A percentile compares a stretch with the other conserved stretches of the same genome.
Evolutionary conservation across 169 alveolate genomes (phyloP).

Genomic region (Cryptosporidium tyzzeri): DNA sequence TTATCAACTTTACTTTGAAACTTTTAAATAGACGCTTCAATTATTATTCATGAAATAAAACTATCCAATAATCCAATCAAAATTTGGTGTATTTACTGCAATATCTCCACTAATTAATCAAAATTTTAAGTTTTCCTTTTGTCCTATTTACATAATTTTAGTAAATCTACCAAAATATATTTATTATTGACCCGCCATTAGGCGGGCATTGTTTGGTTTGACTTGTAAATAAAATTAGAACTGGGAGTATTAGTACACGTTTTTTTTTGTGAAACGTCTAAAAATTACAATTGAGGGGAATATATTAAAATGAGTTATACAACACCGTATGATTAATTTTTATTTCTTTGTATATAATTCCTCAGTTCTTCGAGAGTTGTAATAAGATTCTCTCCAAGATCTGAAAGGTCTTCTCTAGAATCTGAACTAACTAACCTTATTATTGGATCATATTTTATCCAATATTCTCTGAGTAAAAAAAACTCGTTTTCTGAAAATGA

Average conservation of each 20-base stretch:
- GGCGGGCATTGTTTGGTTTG: constrained; percentile 4
- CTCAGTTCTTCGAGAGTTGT: constrained; percentile 26
- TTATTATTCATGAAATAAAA: not conserved
- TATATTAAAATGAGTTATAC: no score
- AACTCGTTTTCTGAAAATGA: constrained; percentile 47
- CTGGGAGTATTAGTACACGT: constrained; percentile 6
- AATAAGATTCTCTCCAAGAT: constrained; percentile 24
- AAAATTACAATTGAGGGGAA: not conserved
- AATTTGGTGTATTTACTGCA: not conserved
- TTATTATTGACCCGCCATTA: not conserved
- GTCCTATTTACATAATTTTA: not conserved
- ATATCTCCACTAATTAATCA: not conserved
- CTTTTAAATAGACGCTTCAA: not conserved
- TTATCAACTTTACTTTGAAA: not conserved
- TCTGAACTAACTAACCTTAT: constrained; percentile 1
- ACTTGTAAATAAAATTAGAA: not conserved
- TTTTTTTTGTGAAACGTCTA: not conserved
- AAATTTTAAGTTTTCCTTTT: not conserved
- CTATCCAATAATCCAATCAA: not conserved
- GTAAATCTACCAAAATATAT: not conserved
- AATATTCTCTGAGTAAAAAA: constrained; percentile 9
- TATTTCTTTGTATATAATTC: constrained; percentile 3
- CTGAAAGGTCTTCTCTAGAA: not conserved
- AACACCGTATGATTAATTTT: no score
- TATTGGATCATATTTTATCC: constrained; percentile 39